Base-by-base conservation (phyloP, 2,329 filamentous ascomycete species). In the Penicillium vulpinum region DNA sequence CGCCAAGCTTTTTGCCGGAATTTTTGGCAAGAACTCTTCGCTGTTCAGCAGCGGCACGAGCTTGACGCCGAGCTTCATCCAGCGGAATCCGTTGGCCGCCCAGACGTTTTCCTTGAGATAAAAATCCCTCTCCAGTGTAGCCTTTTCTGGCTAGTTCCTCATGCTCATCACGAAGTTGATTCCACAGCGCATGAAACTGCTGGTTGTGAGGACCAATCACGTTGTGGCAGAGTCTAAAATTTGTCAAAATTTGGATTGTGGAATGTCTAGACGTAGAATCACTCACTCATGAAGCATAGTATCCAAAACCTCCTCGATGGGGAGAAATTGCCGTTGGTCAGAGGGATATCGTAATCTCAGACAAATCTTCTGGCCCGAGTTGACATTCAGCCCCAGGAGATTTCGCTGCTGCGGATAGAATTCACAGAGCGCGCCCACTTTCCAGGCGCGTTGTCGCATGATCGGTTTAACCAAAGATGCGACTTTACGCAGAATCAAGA, bases 381-480 rank as follows among this genome's bases (percentile, higher is more conserved):
- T 90, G 65, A 89, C 81, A 67, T 97, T 97, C 26, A 96, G 77
- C 81, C 90, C 92, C 39, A 96, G 77, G 2, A 96, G 79, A 63
- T 89, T 89, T 31, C 79, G 75, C 65, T 94, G 83, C 13, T 85
- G 80, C 1, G 93, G 93, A 58, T 90, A 89, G 75, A 97, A 96
- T 72, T 97, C 93, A 47, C 87, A 86, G 16, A 97, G 82, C 46
- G 89, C 85, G 28, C 83, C 82, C 33, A 97, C 90, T 60, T 81
- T 88, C 90, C 92, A 97, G 54, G 82, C 82, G 41, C 90, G 85
- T 46, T 91, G 91, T 62, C 91, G 84, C 92, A 97, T 97, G 61
- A 97, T 90, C 18, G 93, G 93, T 73, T 96, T 97, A 60, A 97
- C 92, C 56, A 95, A 77, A 26, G 92, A 96, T 3, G 91, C 91